Evolutionary conservation across 495 filamentous ascomycete genomes (phyloP), one percentile per base, ranked within the genome.

Genomic region (Aspergillus egyptiacus): DNA sequence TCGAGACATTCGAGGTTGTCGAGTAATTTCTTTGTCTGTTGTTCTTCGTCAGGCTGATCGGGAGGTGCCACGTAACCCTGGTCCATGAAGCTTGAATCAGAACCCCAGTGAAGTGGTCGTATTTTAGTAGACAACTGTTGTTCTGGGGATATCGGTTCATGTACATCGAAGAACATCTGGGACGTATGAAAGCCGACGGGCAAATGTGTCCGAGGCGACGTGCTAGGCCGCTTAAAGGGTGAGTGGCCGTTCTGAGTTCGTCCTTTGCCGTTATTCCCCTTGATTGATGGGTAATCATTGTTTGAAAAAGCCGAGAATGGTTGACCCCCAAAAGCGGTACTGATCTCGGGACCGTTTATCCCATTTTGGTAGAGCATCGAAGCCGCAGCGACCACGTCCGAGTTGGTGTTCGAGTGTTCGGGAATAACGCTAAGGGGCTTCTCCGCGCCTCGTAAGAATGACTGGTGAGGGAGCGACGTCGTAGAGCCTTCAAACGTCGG

Each of bases 401-500:
- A 54, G 23, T 54, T 61, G 28, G 63, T 30, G 30, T 39, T 50
- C 6, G 53, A 46, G 42, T 56, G 50, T 14, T 57, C 57, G 5
- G 48, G 43, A 25, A 67, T 47, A 43, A 64, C 28, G 0, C 54
- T 57, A 15, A 59, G 32, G 4, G 61, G 39, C 41, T 67, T 67
- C 2, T 60, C 59, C 13, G 63, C 35, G 11, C 55, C 44, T 27
- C 60, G 60, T 61, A 59, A 15, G 65, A 56, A 28, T 1, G 67
- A 55, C 6, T 67, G 75, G 35, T 81, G 77, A 20, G 77, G 77
- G 50, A 76, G 72, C n/a, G 80, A 83, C 9, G 80, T 81, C 0
- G 76, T 73, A 18, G 80, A 78, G 30, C 80, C 79, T 59, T 83
- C 70, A 36, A 82, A 78, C 10, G 72, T 74, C 7, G 78, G 80